Base-by-base conservation (phyloP, 2,329 filamentous ascomycete species). In the Botrytis cinerea region DNA sequence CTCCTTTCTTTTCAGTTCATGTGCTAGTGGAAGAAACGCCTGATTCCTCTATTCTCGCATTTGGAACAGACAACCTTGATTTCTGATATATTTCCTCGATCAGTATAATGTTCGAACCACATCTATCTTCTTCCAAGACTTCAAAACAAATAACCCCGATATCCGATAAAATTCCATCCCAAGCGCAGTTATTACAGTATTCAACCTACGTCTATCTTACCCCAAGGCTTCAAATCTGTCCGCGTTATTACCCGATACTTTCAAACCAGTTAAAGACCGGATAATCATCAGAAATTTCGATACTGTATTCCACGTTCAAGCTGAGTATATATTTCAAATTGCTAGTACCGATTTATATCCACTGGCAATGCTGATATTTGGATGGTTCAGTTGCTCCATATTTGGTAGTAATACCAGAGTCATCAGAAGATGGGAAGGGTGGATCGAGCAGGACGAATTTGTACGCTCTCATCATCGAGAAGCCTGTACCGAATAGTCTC, bases 241-340 rank as follows among this genome's bases (percentile, higher is more conserved):
- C 43, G 18, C 4, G 3, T 45, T 18, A 18, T 6, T 18, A 45
- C 43, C 16, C 43, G 18, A 45, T 45, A 45, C 43, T 45, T 45
- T 6, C 16, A 18, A 45, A 18, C 8, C 16, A 45, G 18, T 25
- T 5, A 5, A 14, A 51, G 46, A 51, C 22, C 22, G 22, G 22
- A 51, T 4, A 51, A 51, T n/a, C 22, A 10, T 48, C 8, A 14
- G 14, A 25, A n/a, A 10, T 6, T 10, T 51, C 22, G 22, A 25
- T 6, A n/a, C 4, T 10, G 12, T n/a, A 4, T 14, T 1, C 22
- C 46, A 0, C 4, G 0, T 51, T n/a, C 10, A 51, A 51, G 46
- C 22, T n/a, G 22, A 51, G 46, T 51, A 25, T 10, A n/a, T 22
- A 51, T 6, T 14, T 4, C 46, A 51, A 1, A 25, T 2, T 9